Base-by-base conservation (phyloP, 176 grass and related monocot genomes). In the Neostapfia colusana region DNA sequence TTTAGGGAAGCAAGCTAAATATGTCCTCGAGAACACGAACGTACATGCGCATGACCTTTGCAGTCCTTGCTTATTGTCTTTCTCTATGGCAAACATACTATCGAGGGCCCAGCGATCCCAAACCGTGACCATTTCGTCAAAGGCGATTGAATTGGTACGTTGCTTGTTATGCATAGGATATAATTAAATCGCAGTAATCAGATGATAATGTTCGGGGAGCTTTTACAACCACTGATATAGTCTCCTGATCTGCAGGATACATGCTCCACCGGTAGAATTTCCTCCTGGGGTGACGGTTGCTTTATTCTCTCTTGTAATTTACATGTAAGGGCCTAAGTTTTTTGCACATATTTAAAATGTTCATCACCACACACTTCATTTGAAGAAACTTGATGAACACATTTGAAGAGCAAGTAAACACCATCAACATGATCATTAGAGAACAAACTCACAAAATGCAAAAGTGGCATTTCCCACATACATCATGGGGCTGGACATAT, bases 1-100 rank as follows among this genome's bases (percentile, higher is more conserved):
- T 88, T 68, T 1, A 4, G n/a, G 80, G 80, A 62, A 68, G 62
- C 80, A 60, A 70, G 71, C 64, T 35, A 77, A 67, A 69, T 44
- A 24, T 69, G 51, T 69, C 76, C 70, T 51, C 40, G 8, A 31
- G 73, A 46, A 65, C 51, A 63, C 72, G 57, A 45, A 49, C 79
- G 66, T 65, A 28, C 54, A 40, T 59, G 65, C 37, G 43, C 61
- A 36, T 49, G 43, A 16, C 71, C 54, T 25, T 59, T 79, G 75
- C 83, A 50, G 42, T 67, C 57, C 70, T 13, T 36, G 63, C 23
- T 27, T 18, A 59, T 59, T 40, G 67, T 67, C 41, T 78, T 60
- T 77, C 48, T 70, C 46, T 71, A 36, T 71, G 79, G 56, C 71
- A 66, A 60, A 57, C n/a, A 26, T 58, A 11, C 55, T 26, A 58